Base-by-base conservation (phyloP, 139 green algal species). In the Chlamydomonas incerta region DNA sequence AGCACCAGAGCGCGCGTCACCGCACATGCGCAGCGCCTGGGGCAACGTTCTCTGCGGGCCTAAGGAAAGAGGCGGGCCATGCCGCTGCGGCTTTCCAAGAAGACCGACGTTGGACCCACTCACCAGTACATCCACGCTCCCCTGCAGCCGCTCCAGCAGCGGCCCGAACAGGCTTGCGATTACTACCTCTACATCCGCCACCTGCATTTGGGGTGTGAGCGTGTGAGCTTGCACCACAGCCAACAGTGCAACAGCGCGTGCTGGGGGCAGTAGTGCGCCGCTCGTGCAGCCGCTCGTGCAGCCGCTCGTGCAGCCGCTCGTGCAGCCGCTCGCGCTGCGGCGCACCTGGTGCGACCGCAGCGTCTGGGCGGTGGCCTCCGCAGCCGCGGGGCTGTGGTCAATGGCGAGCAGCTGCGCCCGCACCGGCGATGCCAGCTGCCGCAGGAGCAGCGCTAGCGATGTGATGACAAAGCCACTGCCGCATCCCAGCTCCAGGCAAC, bases 401-500 rank as follows among this genome's bases (percentile, higher is more conserved):
- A 88, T 91, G 5, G 88, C 91, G 24, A 93, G 35, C 33, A 95
- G 52, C n/a, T 82, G 80, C 50, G 31, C n/a, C 21, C 34, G 35
- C n/a, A 37, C 1, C 57, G 34, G 37, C 60, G 81, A 29, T 4
- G n/a, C 4, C 80, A 88, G 67, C 29, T 87, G 87, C 63, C 47
- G 67, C 58, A 97, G 80, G 24, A 97, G 81, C 58, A 96, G 82
- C 0, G 93, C 94, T 0, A 95, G n/a, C 0, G 96, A 98, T 67
- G 90, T 92, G 62, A 95, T 90, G 15, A 98, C 93, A 77, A 96
- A 99, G 26, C 96, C 96, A 67, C 92, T 97, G 55, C 96, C 96
- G 81, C 91, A 93, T 8, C 96, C 96, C 37, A 99, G 68, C 81
- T 98, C 95, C 18, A 98, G 28, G 70, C 86, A 90, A 31, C 93